Percentiles rank a stretch among this genome's conserved stretches.
phyloP scores from a whole-genome alignment of 1,139 yeast species.

The Petasospora fabianii region DNA sequence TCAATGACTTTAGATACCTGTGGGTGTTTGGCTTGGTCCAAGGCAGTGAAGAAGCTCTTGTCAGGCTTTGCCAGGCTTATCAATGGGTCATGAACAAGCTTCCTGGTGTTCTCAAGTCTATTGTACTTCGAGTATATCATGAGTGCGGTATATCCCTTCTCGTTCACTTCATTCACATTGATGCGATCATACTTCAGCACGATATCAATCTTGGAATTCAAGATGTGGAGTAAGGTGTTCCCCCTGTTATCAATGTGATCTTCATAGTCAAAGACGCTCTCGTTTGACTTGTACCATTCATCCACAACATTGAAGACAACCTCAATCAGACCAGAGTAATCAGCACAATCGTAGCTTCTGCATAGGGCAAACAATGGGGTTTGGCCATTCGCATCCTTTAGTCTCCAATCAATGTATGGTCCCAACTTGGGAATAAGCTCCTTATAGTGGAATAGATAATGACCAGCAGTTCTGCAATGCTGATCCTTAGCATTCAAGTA shows the following conservation, averaged over 20 bases:
- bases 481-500: conserved; percentile 55
- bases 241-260: conserved; percentile 73
- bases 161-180: conserved; percentile 63
- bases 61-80: conserved; percentile 45
- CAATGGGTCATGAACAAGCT: conserved; percentile 43
- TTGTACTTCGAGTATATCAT: conserved; percentile 70
- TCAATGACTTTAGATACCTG: conserved; percentile 46
- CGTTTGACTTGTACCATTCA: conserved; percentile 35
- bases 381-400: conserved; percentile 63
- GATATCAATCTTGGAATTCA: conserved; percentile 44
- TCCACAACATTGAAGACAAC: conserved; percentile 45
- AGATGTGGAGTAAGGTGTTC: conserved; percentile 71
- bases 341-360: conserved; percentile 75
- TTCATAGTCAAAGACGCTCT: conserved; percentile 36
- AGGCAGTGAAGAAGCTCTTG: conserved; percentile 38
- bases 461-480: conserved; percentile 62
- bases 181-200: conserved; percentile 39
- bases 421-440: conserved; percentile 56
- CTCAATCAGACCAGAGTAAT: conserved; percentile 50
- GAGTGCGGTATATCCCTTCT: conserved; percentile 61
- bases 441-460: conserved; percentile 62
- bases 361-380: conserved; percentile 79
- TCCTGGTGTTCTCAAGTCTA: conserved; percentile 53
- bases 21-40: conserved; percentile 51
- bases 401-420: conserved; percentile 60